Percentiles rank a stretch among this genome's conserved stretches.
These are phyloP conservation scores for Saccharomyces hybrid DNA, from an alignment of 1,139 yeast genomes.

Conservation along the genomic window DNA sequence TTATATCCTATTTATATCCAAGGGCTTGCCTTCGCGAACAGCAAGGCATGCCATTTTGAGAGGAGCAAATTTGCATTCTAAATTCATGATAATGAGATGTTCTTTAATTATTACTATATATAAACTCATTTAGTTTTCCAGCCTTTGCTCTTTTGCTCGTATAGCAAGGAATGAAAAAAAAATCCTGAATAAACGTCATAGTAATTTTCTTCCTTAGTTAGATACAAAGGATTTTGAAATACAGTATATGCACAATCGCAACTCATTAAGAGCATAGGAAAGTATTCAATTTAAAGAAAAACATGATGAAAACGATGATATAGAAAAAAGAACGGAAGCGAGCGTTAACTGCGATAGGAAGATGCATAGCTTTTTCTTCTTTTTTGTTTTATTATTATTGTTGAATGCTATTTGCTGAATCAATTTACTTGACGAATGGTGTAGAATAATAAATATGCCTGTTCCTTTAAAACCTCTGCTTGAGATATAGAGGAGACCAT, in stretches of 20 bases:
- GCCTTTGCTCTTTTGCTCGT: background rate
- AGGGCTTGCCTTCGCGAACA: background rate
- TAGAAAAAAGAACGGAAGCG: background rate
- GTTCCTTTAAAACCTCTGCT: slow-evolving; percentile 57
- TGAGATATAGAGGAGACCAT: slow-evolving; percentile 62
- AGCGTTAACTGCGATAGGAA: background rate
- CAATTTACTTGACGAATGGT: slow-evolving; percentile 37
- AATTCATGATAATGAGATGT: background rate
- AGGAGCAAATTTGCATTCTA: background rate
- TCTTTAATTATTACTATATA: background rate
- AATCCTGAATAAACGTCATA: background rate
- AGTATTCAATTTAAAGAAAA: background rate
- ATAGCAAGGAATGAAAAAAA: background rate
- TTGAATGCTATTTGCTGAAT: background rate
- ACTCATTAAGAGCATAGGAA: background rate
- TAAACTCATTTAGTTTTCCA: background rate
- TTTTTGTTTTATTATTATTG: background rate
- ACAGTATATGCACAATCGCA: background rate
- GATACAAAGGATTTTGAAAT: background rate
- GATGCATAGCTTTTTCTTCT: background rate
- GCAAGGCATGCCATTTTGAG: background rate
- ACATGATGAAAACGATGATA: background rate
- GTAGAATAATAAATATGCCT: slow-evolving; percentile 77
- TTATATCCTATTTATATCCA: background rate
- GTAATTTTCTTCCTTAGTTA: background rate